phyloP scores from a whole-genome alignment of 495 filamentous ascomycete genomes.

The Neurospora tetraspora region DNA sequence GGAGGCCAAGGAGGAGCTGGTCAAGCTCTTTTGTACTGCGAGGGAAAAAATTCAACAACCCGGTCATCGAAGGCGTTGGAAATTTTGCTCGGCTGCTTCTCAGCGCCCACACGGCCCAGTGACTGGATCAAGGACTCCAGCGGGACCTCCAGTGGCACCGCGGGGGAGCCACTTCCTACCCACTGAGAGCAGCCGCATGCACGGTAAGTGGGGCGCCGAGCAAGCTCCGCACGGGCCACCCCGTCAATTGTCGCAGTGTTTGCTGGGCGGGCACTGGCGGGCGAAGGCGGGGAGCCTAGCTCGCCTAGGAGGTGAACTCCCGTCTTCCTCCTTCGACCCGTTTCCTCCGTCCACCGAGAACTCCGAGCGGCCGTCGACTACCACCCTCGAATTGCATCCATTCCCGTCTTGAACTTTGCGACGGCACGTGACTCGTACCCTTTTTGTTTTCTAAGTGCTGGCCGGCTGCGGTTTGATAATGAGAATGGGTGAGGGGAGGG shows the following conservation, averaged over 20 bases:
- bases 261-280: background rate
- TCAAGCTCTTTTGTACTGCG: constrained; percentile 12
- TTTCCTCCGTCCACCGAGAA: background rate
- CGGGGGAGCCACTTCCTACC: background rate
- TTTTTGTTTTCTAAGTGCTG: background rate
- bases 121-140: background rate
- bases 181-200: background rate
- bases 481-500: background rate
- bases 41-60: constrained; percentile 32
- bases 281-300: background rate
- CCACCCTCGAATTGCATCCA: too few species aligned
- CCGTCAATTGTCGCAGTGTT: background rate
- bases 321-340: background rate
- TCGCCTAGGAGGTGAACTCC: background rate
- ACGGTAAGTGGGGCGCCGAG: background rate
- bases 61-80: constrained; percentile 23
- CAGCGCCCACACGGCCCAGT: background rate
- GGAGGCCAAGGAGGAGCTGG: constrained; percentile 8
- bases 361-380: background rate
- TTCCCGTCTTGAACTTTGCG: background rate
- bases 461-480: background rate
- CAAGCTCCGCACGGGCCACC: background rate
- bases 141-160: background rate
- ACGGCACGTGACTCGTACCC: background rate
- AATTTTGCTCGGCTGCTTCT: constrained; percentile 16